phyloP scores from a whole-genome alignment of 495 filamentous ascomycete species.

The Glonium stellatum region DNA sequence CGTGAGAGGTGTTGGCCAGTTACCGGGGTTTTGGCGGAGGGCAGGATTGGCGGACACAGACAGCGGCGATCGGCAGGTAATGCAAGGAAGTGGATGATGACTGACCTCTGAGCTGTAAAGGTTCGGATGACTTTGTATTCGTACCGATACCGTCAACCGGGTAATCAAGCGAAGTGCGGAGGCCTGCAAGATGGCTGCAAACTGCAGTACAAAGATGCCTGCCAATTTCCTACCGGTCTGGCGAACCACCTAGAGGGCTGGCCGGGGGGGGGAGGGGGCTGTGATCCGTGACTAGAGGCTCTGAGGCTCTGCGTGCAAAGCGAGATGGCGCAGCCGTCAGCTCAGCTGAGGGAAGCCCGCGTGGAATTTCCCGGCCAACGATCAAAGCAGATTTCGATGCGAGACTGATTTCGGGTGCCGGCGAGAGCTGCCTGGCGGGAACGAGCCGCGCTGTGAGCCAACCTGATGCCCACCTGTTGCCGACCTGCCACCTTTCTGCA shows the following conservation, averaged over 20 bases:
- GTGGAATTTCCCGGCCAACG: not conserved
- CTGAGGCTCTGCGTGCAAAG: not conserved
- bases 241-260: too few relatives aligned
- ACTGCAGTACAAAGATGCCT: too few relatives aligned
- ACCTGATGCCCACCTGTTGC: too few relatives aligned
- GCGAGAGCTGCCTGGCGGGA: not conserved
- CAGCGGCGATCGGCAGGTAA: conserved; percentile 15
- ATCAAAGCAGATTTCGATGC: not conserved
- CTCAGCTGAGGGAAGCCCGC: not conserved
- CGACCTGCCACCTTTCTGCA: too few relatives aligned
- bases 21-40: conserved; percentile 21
- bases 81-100: conserved; percentile 23
- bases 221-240: too few relatives aligned
- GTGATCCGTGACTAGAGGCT: not conserved
- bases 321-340: conserved; percentile 3
- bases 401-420: not conserved
- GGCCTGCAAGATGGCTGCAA: not conserved
- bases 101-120: conserved; percentile 15
- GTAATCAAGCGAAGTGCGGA: conserved; percentile 11
- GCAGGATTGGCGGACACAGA: conserved; percentile 22
- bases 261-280: too few relatives aligned
- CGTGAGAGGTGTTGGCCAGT: not conserved
- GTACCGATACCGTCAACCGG: conserved; percentile 27
- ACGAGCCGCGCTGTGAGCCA: too few relatives aligned
- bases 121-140: conserved; percentile 23